Evolutionary conservation across 176 grass and related monocot species (phyloP), one percentile per base, ranked within the genome.

Genomic region (Olyra latifolia): DNA sequence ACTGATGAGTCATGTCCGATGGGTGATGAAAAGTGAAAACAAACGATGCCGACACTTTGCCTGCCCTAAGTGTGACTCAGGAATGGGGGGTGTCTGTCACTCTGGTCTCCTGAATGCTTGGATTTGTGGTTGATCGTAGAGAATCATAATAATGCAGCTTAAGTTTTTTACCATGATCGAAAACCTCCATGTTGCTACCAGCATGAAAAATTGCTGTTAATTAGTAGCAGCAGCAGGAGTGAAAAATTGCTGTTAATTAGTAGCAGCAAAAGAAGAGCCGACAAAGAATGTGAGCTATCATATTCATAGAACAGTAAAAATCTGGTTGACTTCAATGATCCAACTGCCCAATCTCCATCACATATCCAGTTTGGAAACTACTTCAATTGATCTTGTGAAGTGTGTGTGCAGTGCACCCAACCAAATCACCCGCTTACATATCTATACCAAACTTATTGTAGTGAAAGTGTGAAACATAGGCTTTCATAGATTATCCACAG

Each of bases 401-500:
- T 14, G 71, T 7, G 71, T 7, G 32, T 4, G 54, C 53, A 57
- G n/a, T 57, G 46, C 35, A 1, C 55, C 59, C 46, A 71, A 81
- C 54, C n/a, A 47, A 64, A 82, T 15, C 24, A 59, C 56, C 76
- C 47, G 15, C 44, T 82, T 70, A 81, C 64, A 71, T 65, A 77
- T 44, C 58, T 81, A 77, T 85, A 89, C 43, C 65, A 47, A 54
- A 55, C 32, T 86, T 89, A 81, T 77, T 89, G 20, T 73, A 59
- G 14, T 12, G 40, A n/a, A n/a, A n/a, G n/a, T n/a, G n/a, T n/a
- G n/a, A 56, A 76, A 58, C 56, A 49, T 78, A 89, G 62, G 66
- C 10, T 42, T 30, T 62, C 32, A 35, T 4, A 76, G 58, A 78
- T 20, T 89, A 89, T 86, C 64, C 78, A 89, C 83, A 82, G 39